These are phyloP conservation scores for Komagataella kurtzmanii DNA, from an alignment of 805 yeast species.

Conservation along the genomic window DNA sequence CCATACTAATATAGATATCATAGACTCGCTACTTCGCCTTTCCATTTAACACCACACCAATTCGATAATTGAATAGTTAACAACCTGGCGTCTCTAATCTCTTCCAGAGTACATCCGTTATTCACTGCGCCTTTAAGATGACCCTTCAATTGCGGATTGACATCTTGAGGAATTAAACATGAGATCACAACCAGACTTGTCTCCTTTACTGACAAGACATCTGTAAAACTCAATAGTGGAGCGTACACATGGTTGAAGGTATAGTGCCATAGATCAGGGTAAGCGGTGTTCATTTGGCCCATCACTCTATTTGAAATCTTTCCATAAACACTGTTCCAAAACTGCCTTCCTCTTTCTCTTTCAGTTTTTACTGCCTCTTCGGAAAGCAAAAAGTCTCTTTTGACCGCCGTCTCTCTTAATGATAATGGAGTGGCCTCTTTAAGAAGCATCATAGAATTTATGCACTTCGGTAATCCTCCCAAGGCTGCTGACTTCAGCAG, in stretches of 20 bases:
- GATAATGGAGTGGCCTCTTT: constrained; percentile 47
- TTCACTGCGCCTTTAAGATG: constrained; percentile 80
- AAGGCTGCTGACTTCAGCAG: constrained; percentile 68
- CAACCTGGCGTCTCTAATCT: constrained; percentile 43
- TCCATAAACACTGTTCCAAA: constrained; percentile 67
- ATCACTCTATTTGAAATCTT: constrained; percentile 60
- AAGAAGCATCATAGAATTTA: constrained; percentile 59
- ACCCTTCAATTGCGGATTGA: constrained; percentile 85
- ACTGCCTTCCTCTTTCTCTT: constrained; percentile 36
- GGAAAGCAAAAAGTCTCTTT: constrained; percentile 6
- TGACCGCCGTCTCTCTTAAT: constrained; percentile 17
- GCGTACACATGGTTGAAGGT: constrained; percentile 65
- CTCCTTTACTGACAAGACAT: constrained; percentile 48
- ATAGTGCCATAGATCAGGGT: constrained; percentile 76
- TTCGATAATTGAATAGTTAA: constrained; percentile 51
- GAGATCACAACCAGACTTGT: constrained; percentile 70
- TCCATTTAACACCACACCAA: constrained; percentile 67
- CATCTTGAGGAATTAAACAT: constrained; percentile 82
- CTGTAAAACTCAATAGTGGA: constrained; percentile 59
- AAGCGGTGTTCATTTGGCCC: constrained; percentile 55
- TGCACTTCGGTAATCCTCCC: constrained; percentile 75
- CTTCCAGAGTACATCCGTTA: constrained; percentile 56
- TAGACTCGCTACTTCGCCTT: constrained; percentile 39
- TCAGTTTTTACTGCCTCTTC: constrained; percentile 8
- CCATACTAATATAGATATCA: constrained; percentile 10